phyloP scores from a whole-genome alignment of 805 yeast species.

The Debaryomyces maramus region DNA sequence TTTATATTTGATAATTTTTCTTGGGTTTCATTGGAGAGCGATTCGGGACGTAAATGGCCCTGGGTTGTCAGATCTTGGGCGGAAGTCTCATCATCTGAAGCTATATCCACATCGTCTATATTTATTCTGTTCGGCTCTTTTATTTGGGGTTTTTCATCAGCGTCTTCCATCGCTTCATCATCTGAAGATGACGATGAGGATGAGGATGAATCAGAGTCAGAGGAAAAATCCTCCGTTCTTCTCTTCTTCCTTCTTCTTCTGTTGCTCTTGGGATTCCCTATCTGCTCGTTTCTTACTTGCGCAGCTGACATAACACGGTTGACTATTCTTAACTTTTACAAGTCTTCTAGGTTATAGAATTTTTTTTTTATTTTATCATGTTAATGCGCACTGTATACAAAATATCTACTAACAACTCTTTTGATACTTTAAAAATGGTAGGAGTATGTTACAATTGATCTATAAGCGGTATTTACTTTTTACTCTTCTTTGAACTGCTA shows the following conservation, averaged over 20 bases:
- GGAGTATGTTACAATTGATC: too few species aligned
- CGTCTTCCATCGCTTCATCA: constrained; percentile 11
- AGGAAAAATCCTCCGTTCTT: constrained; percentile 76
- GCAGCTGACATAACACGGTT: neutral
- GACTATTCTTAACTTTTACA: too few species aligned
- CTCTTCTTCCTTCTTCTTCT: constrained; percentile 69
- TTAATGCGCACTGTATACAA: constrained; percentile 3
- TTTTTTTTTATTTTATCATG: constrained; percentile 1
- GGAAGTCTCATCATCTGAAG: constrained; percentile 23
- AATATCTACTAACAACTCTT: too few species aligned
- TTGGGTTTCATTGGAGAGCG: constrained; percentile 18
- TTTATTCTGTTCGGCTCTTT: constrained; percentile 13
- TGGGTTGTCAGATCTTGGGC: constrained; percentile 5
- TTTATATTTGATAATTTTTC: constrained; percentile 22
- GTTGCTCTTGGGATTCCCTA: constrained; percentile 2
- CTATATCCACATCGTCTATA: constrained; percentile 33
- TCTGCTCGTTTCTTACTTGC: neutral
- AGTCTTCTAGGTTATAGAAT: too few species aligned
- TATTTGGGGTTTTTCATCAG: constrained; percentile 12
- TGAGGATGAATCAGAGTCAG: constrained; percentile 49
- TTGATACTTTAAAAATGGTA: too few species aligned
- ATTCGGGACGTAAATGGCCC: constrained; percentile 16
- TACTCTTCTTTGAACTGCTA: constrained; percentile 10
- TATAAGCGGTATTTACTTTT: constrained; percentile 6
- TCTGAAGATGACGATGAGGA: constrained; percentile 31